phyloP scores from a whole-genome alignment of 1,284 basidiomycete genomes.

The Cutaneotrichosporon daszewskae region DNA sequence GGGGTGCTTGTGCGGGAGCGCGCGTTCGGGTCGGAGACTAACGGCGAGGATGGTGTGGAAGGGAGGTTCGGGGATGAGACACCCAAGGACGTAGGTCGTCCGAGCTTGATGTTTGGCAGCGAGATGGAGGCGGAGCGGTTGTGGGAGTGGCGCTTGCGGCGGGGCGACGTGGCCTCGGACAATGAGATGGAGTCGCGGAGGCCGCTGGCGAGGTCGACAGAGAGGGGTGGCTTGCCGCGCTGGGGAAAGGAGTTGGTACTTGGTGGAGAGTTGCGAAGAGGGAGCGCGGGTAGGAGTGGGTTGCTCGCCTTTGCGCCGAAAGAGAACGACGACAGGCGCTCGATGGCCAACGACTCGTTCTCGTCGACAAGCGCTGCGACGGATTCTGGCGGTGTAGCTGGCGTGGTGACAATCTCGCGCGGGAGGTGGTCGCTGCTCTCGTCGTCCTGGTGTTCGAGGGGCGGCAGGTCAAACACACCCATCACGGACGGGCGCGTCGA shows the following conservation, averaged over 20 bases:
- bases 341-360: conserved; percentile 13
- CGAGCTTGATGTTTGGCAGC: conserved; percentile 38
- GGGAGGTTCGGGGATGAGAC: conserved; percentile 30
- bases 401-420: conserved; percentile 30
- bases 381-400: conserved; percentile 28
- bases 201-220: conserved; percentile 3
- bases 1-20: conserved; percentile 7
- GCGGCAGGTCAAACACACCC: conserved; percentile 13
- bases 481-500: conserved; percentile 1
- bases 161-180: background rate
- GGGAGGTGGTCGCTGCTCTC: conserved; percentile 11
- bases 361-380: conserved; percentile 11
- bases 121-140: conserved; percentile 45
- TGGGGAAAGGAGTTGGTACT: too few species aligned
- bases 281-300: conserved; percentile 13
- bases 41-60: conserved; percentile 30
- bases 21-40: conserved; percentile 6
- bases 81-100: conserved; percentile 33
- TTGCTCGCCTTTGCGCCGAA: conserved; percentile 33
- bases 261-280: conserved; percentile 6
- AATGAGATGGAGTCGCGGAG: background rate
- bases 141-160: conserved; percentile 36
- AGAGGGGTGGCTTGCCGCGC: conserved; percentile 2
- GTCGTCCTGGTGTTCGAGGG: conserved; percentile 3
- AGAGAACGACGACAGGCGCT: conserved; percentile 30